These are phyloP conservation scores for Tolypocladium nubicola DNA, from an alignment of 2,329 filamentous ascomycete species.

Conservation along the genomic window DNA sequence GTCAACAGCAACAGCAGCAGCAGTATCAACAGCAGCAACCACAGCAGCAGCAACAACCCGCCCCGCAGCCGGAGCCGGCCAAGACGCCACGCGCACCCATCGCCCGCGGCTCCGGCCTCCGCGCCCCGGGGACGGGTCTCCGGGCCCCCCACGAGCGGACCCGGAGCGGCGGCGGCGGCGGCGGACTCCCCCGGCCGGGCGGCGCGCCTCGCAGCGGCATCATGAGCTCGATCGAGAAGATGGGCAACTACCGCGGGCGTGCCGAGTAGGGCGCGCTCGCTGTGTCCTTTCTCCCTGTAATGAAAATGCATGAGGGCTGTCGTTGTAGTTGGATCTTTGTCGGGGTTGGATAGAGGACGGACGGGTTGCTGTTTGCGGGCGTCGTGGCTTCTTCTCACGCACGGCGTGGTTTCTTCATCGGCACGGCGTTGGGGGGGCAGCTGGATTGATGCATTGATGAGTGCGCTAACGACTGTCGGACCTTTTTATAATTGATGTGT, in stretches of 20 bases:
- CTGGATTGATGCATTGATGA: not conserved
- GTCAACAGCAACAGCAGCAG: conserved; percentile 4
- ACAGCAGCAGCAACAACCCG: conserved; percentile 10
- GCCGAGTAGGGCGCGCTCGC: not conserved
- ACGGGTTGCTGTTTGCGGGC: not conserved
- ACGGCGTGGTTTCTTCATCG: not conserved
- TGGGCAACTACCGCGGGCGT: conserved; percentile 53
- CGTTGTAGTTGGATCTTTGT: not conserved
- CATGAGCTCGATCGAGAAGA: conserved; percentile 79
- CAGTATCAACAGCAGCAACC: conserved; percentile 6
- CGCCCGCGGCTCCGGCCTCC: conserved; percentile 44
- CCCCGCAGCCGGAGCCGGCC: conserved; percentile 11
- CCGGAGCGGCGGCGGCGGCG: conserved; percentile 24
- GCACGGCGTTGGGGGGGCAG: not conserved
- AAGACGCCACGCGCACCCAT: conserved; percentile 37
- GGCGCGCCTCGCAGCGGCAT: conserved; percentile 52
- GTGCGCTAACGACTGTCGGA: not conserved
- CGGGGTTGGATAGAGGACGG: not conserved
- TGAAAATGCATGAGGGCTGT: not conserved
- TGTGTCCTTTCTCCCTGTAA: not conserved
- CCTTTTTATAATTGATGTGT: not conserved
- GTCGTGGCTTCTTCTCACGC: not conserved
- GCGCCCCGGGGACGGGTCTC: conserved; percentile 45
- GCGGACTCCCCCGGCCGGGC: conserved; percentile 38
- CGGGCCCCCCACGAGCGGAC: conserved; percentile 32